Evolutionary conservation across 257 asterid species (phyloP).

Genomic region (Lycium barbarum): DNA sequence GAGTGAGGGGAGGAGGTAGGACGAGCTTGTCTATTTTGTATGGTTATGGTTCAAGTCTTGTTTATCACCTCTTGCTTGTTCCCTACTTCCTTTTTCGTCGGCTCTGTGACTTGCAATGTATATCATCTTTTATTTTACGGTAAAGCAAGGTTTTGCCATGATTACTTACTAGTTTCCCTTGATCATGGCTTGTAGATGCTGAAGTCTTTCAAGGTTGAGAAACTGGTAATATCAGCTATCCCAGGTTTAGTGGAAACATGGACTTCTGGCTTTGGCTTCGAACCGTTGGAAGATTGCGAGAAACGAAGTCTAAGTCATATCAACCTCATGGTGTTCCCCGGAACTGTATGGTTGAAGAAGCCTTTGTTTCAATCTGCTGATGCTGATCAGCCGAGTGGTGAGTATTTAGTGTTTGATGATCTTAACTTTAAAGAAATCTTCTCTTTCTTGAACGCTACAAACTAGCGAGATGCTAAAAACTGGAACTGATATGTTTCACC

Average conservation of each 20-base stretch:
- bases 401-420: conserved; percentile 27
- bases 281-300: conserved; percentile 73
- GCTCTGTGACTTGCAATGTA: background rate
- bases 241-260: conserved; percentile 89
- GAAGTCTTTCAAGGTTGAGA: conserved; percentile 73
- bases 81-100: background rate
- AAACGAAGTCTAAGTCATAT: conserved; percentile 60
- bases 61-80: conserved; percentile 7
- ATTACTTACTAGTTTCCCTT: background rate
- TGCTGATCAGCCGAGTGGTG: conserved; percentile 46
- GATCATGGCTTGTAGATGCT: conserved; percentile 65
- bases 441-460: background rate
- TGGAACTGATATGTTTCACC: background rate
- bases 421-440: background rate
- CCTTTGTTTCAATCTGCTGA: conserved; percentile 42
- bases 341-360: conserved; percentile 87
- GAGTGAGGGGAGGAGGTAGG: background rate
- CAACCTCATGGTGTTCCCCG: conserved; percentile 94
- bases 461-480: background rate
- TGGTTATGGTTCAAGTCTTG: background rate
- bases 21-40: background rate
- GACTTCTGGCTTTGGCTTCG: conserved; percentile 89
- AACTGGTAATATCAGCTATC: conserved; percentile 85
- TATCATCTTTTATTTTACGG: conserved; percentile 9
- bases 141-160: background rate